Percentiles rank a stretch among this genome's conserved stretches.
phyloP scores from a whole-genome alignment of 495 filamentous ascomycete species.

The Cercophora scortea region DNA sequence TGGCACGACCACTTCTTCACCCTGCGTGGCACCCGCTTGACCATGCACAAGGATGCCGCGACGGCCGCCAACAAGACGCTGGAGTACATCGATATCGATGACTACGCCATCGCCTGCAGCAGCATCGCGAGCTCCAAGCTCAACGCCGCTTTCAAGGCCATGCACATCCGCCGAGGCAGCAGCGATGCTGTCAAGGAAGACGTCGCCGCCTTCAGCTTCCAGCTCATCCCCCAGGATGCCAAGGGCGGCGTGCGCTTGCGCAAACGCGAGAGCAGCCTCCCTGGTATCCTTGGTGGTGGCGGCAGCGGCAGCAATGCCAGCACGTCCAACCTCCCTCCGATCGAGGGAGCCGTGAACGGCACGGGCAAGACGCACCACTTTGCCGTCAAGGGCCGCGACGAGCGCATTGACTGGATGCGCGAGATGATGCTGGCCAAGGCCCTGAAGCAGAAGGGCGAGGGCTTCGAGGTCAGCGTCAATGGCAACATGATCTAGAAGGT shows the following conservation, averaged over 20 bases:
- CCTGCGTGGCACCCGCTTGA: constrained; percentile 73
- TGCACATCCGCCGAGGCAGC: constrained; percentile 56
- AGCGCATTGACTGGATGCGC: constrained; percentile 96
- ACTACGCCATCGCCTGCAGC: constrained; percentile 90
- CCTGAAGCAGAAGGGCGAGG: constrained; percentile 70
- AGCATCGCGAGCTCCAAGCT: constrained; percentile 68
- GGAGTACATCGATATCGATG: constrained; percentile 87
- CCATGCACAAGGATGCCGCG: constrained; percentile 66
- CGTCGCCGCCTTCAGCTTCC: constrained; percentile 75
- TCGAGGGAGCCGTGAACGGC: constrained; percentile 38
- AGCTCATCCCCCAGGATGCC: constrained; percentile 69
- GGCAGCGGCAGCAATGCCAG: background rate
- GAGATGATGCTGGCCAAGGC: constrained; percentile 96
- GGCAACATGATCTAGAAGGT: constrained; percentile 59
- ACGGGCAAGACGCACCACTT: constrained; percentile 90
- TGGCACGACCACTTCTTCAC: constrained; percentile 89
- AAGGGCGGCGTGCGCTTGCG: constrained; percentile 39
- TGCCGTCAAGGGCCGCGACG: constrained; percentile 75
- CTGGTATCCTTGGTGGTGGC: constrained; percentile 5
- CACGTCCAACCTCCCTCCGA: constrained; percentile 6
- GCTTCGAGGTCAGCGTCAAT: constrained; percentile 74
- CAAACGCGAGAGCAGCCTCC: constrained; percentile 33
- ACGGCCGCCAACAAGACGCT: constrained; percentile 50
- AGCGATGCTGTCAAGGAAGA: constrained; percentile 36
- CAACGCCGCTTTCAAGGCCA: constrained; percentile 78